Percentiles rank a stretch among this genome's conserved stretches.
phyloP scores from a whole-genome alignment of 2,329 filamentous ascomycete genomes.

The Cytospora piceicola region DNA sequence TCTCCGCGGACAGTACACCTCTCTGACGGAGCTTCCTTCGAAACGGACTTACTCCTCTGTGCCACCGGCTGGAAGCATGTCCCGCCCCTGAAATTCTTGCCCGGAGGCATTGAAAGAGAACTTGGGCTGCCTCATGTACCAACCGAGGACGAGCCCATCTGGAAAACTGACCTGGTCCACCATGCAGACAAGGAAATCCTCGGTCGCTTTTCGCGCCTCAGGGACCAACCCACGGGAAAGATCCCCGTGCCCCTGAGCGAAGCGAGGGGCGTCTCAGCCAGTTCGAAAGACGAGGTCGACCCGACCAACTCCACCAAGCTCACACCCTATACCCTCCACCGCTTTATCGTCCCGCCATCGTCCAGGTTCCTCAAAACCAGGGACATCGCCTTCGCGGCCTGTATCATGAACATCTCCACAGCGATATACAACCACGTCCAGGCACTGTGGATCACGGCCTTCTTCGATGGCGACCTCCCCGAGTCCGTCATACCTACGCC shows the following conservation, averaged over 20 bases:
- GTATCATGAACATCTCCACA: constrained; percentile 48
- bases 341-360: constrained; percentile 51
- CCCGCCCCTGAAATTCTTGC: constrained; percentile 40
- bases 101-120: constrained; percentile 20
- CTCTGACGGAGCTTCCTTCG: constrained; percentile 50
- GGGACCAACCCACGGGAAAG: constrained; percentile 51
- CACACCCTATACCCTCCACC: constrained; percentile 50
- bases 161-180: constrained; percentile 44
- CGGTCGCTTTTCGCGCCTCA: constrained; percentile 55
- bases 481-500: constrained; percentile 34
- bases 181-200: constrained; percentile 59
- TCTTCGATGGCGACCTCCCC: constrained; percentile 57
- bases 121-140: constrained; percentile 19
- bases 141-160: constrained; percentile 33
- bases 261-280: constrained; percentile 40
- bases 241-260: constrained; percentile 49
- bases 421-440: constrained; percentile 50
- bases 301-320: constrained; percentile 37
- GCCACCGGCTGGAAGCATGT: constrained; percentile 63
- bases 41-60: constrained; percentile 57
- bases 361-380: constrained; percentile 42
- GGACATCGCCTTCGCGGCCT: constrained; percentile 52
- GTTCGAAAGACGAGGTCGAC: constrained; percentile 32
- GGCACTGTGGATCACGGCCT: constrained; percentile 68
- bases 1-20: constrained; percentile 53